Conservation (phyloP, 306 rosid species). For the Astragalus glycyphyllos region DNA sequence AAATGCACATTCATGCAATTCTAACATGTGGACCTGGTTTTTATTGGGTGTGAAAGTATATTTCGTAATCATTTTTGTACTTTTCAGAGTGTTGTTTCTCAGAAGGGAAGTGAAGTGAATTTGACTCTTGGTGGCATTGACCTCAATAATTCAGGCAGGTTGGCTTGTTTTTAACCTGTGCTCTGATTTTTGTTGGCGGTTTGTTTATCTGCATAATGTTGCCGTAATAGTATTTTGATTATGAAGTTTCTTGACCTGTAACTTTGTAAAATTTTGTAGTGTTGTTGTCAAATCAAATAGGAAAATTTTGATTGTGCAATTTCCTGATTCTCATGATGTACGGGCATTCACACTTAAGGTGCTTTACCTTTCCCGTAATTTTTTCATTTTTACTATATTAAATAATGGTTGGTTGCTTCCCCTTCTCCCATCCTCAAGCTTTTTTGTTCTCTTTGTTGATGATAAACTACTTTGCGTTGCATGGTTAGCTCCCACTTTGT, state of each 20-base stretch:
- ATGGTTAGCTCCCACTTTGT: background rate
- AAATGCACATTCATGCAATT: slow-evolving; percentile 3
- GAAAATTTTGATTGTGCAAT: slow-evolving; percentile 88
- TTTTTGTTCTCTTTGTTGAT: slow-evolving; percentile 22
- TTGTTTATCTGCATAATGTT: slow-evolving; percentile 29
- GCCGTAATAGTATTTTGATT: slow-evolving; percentile 25
- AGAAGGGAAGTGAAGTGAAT: slow-evolving; percentile 82
- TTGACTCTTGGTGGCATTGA: slow-evolving; percentile 98
- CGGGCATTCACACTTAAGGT: slow-evolving; percentile 96
- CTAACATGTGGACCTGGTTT: background rate
- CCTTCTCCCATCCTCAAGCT: background rate
- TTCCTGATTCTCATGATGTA: slow-evolving; percentile 95
- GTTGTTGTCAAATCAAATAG: slow-evolving; percentile 91
- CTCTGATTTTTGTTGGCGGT: slow-evolving; percentile 21
- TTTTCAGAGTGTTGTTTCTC: slow-evolving; percentile 73
- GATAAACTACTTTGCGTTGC: background rate
- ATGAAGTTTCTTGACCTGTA: slow-evolving; percentile 48
- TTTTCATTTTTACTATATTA: slow-evolving; percentile 2
- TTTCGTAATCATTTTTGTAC: slow-evolving; percentile 30
- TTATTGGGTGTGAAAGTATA: slow-evolving; percentile 18
- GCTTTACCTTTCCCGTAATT: slow-evolving; percentile 36
- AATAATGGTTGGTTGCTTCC: slow-evolving; percentile 13
- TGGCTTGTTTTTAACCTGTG: slow-evolving; percentile 59
- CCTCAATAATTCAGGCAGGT: slow-evolving; percentile 99
- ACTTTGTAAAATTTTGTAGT: slow-evolving; percentile 60